Conservation (phyloP, 495 filamentous ascomycete genomes). For the Darksidea phi region DNA sequence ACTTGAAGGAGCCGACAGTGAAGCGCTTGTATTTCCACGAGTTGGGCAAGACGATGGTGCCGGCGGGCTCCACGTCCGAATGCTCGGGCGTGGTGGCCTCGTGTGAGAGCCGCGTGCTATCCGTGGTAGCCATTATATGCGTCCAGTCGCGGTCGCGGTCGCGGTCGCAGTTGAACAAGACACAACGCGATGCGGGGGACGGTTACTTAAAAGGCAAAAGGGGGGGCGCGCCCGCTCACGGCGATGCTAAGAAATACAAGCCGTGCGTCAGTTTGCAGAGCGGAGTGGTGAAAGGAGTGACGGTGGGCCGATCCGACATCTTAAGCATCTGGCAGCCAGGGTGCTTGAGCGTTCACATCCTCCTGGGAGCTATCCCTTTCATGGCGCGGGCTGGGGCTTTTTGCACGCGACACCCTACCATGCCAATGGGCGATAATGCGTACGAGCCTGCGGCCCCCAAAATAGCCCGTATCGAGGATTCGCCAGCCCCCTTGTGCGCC, state of each 20-base stretch:
- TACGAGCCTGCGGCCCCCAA: conserved; percentile 1
- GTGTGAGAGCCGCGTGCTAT: conserved; percentile 9
- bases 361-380: conserved; percentile 7
- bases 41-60: conserved; percentile 24
- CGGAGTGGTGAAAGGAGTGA: background rate
- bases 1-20: conserved; percentile 53
- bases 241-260: background rate
- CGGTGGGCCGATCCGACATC: conserved; percentile 11
- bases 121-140: background rate
- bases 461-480: conserved; percentile 5
- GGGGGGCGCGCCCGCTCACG: no score
- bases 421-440: background rate
- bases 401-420: conserved; percentile 25
- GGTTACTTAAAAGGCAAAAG: no score
- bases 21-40: conserved; percentile 71
- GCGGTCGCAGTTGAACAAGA: no score
- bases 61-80: conserved; percentile 35
- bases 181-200: no score
- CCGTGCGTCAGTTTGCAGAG: background rate
- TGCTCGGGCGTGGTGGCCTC: conserved; percentile 22
- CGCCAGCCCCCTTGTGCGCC: conserved; percentile 5
- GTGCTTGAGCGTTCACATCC: conserved; percentile 10
- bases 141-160: background rate
- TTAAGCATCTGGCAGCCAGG: conserved; percentile 23
- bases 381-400: background rate